These are phyloP conservation scores for Cercospora nicotianae DNA, from an alignment of 2,329 filamentous ascomycete genomes.

Conservation along the genomic window DNA sequence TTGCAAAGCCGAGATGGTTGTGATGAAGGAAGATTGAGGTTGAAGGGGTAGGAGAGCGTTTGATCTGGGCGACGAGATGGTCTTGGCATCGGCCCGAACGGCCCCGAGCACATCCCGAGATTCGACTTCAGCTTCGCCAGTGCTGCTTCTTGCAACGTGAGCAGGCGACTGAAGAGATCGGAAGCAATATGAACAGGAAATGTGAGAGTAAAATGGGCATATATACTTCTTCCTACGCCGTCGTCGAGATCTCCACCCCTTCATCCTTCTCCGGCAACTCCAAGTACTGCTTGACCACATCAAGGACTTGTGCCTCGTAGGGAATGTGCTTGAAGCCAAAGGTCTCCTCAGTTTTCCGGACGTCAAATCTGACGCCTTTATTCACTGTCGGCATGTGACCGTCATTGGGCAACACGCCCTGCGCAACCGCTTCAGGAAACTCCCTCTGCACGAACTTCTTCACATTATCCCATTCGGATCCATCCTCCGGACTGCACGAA, in stretches of 20 bases:
- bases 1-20: not conserved
- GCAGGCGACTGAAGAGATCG: not conserved
- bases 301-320: constrained; percentile 11
- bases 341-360: constrained; percentile 15
- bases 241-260: not conserved
- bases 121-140: not conserved
- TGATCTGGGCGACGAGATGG: not conserved
- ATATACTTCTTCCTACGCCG: not conserved
- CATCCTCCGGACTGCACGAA: constrained; percentile 21
- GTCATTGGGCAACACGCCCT: constrained; percentile 21
- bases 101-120: not conserved
- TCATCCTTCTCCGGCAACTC: constrained; percentile 12
- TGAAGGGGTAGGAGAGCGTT: not conserved
- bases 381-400: constrained; percentile 12
- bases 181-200: not conserved
- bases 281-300: constrained; percentile 15
- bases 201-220: not conserved
- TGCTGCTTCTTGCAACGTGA: not conserved
- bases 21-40: not conserved
- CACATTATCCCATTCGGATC: constrained; percentile 25
- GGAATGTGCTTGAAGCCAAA: constrained; percentile 15
- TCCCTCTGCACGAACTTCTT: constrained; percentile 12
- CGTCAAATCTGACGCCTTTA: constrained; percentile 6
- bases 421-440: constrained; percentile 17
- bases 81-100: not conserved